These are phyloP conservation scores for Nyssa sinensis DNA, from an alignment of 148 eudicot genomes.

Conservation along the genomic window DNA sequence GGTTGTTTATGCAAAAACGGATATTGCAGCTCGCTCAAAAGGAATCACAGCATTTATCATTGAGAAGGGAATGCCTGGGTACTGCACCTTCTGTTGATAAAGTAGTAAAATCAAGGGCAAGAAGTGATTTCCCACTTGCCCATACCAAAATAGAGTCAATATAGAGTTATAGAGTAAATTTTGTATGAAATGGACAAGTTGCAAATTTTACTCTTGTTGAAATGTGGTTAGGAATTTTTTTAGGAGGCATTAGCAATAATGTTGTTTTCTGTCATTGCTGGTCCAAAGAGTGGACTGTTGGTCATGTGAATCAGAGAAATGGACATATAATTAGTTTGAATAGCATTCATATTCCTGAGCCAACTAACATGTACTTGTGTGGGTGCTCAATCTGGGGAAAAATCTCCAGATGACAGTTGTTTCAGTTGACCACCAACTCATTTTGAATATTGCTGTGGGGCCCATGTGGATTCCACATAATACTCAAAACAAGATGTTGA, in stretches of 20 bases:
- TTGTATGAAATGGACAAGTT: neutral
- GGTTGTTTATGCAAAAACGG: constrained; percentile 96
- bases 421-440: no score
- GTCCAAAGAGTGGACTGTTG: neutral
- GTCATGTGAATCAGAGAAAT: neutral
- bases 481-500: neutral
- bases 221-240: neutral
- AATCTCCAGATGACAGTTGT: no score
- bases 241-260: neutral
- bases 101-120: constrained; percentile 1
- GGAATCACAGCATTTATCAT: constrained; percentile 98
- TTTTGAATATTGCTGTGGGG: neutral
- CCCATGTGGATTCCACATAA: neutral
- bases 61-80: constrained; percentile 98
- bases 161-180: neutral
- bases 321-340: neutral
- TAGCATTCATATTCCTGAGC: neutral
- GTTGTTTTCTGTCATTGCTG: neutral
- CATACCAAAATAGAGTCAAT: neutral
- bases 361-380: neutral
- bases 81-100: constrained; percentile 16
- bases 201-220: neutral
- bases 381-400: no score
- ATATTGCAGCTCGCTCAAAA: constrained; percentile 65
- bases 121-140: neutral